Conservation (phyloP, 768 basidiomycete species). For the Paxillus rubicundulus region DNA sequence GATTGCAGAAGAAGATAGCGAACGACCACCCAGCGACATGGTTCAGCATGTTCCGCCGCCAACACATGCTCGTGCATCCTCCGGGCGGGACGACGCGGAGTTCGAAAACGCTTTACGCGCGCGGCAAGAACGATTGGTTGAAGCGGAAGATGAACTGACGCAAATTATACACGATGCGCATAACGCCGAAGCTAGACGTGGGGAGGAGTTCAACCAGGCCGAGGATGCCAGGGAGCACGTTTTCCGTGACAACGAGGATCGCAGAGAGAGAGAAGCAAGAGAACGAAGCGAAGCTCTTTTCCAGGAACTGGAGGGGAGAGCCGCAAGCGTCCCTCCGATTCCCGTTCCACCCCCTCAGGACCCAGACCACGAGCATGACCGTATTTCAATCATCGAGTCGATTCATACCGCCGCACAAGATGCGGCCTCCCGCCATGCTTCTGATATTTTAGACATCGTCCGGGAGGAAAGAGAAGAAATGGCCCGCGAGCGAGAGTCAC, state of each 20-base stretch:
- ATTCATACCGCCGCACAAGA: constrained; percentile 46
- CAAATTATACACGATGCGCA: constrained; percentile 48
- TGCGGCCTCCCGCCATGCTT: constrained; percentile 54
- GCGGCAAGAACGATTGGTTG: constrained; percentile 55
- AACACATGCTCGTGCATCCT: constrained; percentile 4
- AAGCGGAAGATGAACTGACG: constrained; percentile 49
- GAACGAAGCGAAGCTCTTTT: constrained; percentile 32
- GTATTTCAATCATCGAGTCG: constrained; percentile 35
- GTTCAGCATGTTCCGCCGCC: constrained; percentile 28
- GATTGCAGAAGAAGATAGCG: constrained; percentile 18
- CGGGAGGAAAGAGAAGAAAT: constrained; percentile 58
- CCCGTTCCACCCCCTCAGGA: constrained; percentile 17
- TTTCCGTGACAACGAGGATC: constrained; percentile 58
- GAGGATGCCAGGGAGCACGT: constrained; percentile 64
- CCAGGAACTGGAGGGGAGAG: constrained; percentile 28
- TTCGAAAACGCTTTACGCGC: constrained; percentile 46
- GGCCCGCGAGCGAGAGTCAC: constrained; percentile 51
- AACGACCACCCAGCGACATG: constrained; percentile 23
- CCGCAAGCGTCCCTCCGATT: constrained; percentile 21
- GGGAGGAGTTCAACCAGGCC: constrained; percentile 57
- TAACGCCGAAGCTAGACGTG: constrained; percentile 62
- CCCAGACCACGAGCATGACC: constrained; percentile 21
- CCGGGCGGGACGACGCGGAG: constrained; percentile 28
- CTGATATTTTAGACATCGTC: constrained; percentile 58
- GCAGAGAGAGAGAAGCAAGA: constrained; percentile 54